A percentile compares a stretch with the other conserved stretches of the same genome.
Conservation (phyloP, 1,284 basidiomycete species). For the Microstroma glucosiphilum region DNA sequence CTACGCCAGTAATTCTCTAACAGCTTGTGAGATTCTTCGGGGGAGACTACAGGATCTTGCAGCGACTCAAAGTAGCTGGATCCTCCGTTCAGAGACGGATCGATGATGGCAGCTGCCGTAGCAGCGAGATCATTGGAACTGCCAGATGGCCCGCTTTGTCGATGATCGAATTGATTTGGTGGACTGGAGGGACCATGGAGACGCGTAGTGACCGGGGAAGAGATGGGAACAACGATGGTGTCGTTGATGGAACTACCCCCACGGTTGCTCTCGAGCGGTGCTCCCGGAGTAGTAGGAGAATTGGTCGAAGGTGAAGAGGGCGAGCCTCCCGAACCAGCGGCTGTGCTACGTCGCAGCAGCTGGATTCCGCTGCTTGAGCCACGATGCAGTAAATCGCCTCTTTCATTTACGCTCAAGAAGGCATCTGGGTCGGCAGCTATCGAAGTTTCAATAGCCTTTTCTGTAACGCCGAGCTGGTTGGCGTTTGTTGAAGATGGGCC, state of each 20-base stretch:
- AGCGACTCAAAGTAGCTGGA: background rate
- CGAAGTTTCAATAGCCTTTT: conserved; percentile 7
- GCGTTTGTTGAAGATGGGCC: background rate
- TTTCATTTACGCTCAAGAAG: conserved; percentile 21
- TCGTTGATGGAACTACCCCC: background rate
- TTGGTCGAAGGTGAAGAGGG: background rate
- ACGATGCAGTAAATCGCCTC: conserved; percentile 37
- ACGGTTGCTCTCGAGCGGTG: background rate
- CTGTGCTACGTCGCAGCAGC: conserved; percentile 31
- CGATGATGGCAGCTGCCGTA: background rate
- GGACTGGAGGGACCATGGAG: background rate
- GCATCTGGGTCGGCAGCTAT: conserved; percentile 12
- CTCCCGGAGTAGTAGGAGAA: background rate
- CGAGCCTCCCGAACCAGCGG: conserved; percentile 12
- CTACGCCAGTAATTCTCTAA: conserved; percentile 39
- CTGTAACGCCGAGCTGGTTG: conserved; percentile 20
- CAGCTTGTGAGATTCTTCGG: conserved; percentile 25
- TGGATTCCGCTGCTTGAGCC: conserved; percentile 40
- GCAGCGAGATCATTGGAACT: background rate
- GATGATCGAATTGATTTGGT: background rate
- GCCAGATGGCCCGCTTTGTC: background rate
- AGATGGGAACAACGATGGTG: background rate
- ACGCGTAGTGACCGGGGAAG: background rate
- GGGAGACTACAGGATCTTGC: conserved; percentile 24
- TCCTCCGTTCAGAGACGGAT: background rate